Evolutionary conservation across 2,329 filamentous ascomycete genomes (phyloP).

Genomic region (Xylariaceae sp.): DNA sequence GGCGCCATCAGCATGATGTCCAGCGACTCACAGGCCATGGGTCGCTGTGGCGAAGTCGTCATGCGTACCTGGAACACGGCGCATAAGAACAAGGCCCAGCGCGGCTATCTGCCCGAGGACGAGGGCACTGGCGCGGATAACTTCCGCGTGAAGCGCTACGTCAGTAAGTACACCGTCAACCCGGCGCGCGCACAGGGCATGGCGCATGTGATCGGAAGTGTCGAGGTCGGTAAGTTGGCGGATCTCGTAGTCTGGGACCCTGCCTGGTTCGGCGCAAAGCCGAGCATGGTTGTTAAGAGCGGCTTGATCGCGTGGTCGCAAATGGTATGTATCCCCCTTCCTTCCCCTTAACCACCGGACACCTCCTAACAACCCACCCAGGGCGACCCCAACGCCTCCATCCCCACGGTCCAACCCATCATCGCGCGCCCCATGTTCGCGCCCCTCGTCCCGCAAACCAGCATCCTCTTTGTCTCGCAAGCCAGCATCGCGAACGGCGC

Average conservation of each 20-base stretch:
- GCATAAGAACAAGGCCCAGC: constrained; percentile 90
- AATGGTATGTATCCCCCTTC: constrained; percentile 58
- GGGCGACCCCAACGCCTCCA: constrained; percentile 77
- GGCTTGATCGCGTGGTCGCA: constrained; percentile 77
- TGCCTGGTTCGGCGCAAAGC: constrained; percentile 82
- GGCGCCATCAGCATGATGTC: constrained; percentile 98
- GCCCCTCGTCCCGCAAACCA: constrained; percentile 63
- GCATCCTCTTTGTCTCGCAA: constrained; percentile 77
- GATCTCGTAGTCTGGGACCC: constrained; percentile 87
- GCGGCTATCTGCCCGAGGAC: constrained; percentile 72
- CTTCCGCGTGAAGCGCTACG: constrained; percentile 83
- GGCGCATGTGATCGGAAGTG: constrained; percentile 75
- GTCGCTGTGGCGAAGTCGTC: constrained; percentile 88
- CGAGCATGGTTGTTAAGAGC: constrained; percentile 74
- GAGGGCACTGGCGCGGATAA: constrained; percentile 77
- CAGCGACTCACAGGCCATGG: constrained; percentile 94
- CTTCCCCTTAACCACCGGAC: not conserved
- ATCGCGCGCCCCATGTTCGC: constrained; percentile 84
- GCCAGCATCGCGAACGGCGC: constrained; percentile 62
- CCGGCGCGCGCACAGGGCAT: constrained; percentile 89
- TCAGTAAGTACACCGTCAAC: constrained; percentile 96
- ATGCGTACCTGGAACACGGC: constrained; percentile 94
- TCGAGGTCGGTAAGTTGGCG: constrained; percentile 85
- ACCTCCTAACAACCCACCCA: constrained; percentile 29
- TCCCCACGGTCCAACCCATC: constrained; percentile 82